phyloP scores from a whole-genome alignment of 2,329 filamentous ascomycete species.

The Colletotrichum neosansevieriae region DNA sequence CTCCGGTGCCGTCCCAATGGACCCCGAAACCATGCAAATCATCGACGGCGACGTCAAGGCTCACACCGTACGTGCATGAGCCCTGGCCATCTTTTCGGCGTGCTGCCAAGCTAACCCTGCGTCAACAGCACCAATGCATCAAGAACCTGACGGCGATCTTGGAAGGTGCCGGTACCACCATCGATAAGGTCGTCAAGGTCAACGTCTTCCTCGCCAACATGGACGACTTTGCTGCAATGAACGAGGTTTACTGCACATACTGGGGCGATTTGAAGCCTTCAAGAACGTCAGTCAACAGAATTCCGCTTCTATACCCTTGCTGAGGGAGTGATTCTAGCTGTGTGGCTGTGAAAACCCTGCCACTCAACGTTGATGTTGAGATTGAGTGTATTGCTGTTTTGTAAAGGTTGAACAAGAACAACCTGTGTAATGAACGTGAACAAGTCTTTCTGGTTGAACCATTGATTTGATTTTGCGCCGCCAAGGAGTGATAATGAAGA shows the following conservation, averaged over 20 bases:
- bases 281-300: slow-evolving; percentile 51
- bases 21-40: slow-evolving; percentile 67
- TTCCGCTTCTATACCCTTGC: rapidly evolving
- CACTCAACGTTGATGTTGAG: slow-evolving; percentile 49
- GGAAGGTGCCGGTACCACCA: slow-evolving; percentile 73
- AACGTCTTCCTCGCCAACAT: slow-evolving; percentile 80
- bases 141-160: slow-evolving; percentile 79
- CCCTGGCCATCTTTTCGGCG: background rate
- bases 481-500: too few relatives aligned
- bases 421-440: too few relatives aligned
- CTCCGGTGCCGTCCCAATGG: slow-evolving; percentile 78
- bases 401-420: slow-evolving; percentile 19
- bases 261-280: slow-evolving; percentile 66
- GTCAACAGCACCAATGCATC: slow-evolving; percentile 69
- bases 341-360: slow-evolving; percentile 51
- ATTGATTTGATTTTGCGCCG: too few relatives aligned
- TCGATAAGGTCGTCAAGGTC: slow-evolving; percentile 78
- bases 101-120: background rate
- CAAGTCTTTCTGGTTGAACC: too few relatives aligned
- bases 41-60: slow-evolving; percentile 74
- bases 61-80: slow-evolving; percentile 63
- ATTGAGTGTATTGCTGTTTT: slow-evolving; percentile 51
- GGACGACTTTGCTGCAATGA: slow-evolving; percentile 81
- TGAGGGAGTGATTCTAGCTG: slow-evolving; percentile 43
- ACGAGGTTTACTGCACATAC: slow-evolving; percentile 77